phyloP scores from a whole-genome alignment of 2,329 filamentous ascomycete species.

The Pseudogymnoascus sp. region DNA sequence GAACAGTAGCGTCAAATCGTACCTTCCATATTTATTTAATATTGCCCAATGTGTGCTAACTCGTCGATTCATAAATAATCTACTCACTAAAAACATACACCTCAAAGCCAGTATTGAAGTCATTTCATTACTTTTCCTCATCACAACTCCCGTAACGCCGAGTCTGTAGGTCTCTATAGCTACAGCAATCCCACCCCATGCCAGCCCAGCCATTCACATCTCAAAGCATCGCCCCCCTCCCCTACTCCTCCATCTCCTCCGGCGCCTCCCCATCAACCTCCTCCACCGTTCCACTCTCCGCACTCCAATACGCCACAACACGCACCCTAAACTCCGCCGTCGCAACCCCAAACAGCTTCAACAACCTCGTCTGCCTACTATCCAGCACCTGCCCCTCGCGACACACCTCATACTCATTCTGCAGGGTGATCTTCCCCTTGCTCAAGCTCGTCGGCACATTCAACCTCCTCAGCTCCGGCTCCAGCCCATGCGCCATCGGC shows the following conservation, averaged over 20 bases:
- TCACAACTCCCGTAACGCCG: slow-evolving; percentile 3
- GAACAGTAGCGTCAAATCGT: not conserved
- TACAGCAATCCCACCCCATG: slow-evolving; percentile 1
- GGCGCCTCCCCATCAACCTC: slow-evolving; percentile 34
- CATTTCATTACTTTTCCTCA: slow-evolving; percentile 3
- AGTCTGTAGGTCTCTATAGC: slow-evolving; percentile 4
- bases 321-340: slow-evolving; percentile 84
- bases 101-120: not conserved
- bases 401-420: slow-evolving; percentile 52
- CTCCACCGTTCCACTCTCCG: slow-evolving; percentile 50
- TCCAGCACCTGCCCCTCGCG: slow-evolving; percentile 77
- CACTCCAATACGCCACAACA: slow-evolving; percentile 64
- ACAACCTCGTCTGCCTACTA: slow-evolving; percentile 80
- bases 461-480: slow-evolving; percentile 81
- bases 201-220: not conserved
- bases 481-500: slow-evolving; percentile 75
- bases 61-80: not conserved
- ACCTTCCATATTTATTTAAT: not conserved
- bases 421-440: slow-evolving; percentile 75
- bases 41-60: not conserved
- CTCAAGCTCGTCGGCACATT: slow-evolving; percentile 83
- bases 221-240: slow-evolving; percentile 17
- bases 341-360: slow-evolving; percentile 89
- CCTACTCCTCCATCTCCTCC: slow-evolving; percentile 36
- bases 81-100: not conserved